These are phyloP conservation scores for Ceratonia siliqua DNA, from an alignment of 306 rosid genomes.

Conservation along the genomic window DNA sequence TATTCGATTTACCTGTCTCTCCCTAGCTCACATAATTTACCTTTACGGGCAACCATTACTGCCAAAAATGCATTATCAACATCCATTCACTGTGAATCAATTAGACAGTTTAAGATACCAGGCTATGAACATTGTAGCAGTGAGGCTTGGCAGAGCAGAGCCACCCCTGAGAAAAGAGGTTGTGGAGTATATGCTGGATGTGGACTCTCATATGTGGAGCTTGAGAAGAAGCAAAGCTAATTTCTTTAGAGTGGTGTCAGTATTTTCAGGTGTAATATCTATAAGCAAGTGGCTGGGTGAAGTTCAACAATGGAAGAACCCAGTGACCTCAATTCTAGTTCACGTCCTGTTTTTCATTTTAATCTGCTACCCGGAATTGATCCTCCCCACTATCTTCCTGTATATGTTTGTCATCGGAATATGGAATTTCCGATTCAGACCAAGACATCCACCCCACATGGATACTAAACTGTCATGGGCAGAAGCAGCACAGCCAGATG, in stretches of 20 bases:
- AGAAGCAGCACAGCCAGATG: conserved; percentile 59
- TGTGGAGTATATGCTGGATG: conserved; percentile 71
- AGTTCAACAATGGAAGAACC: conserved; percentile 62
- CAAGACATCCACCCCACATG: conserved; percentile 61
- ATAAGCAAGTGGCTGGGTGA: conserved; percentile 60
- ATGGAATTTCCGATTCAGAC: conserved; percentile 55
- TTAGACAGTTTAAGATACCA: conserved; percentile 58
- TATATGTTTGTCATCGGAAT: conserved; percentile 69
- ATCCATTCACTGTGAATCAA: conserved; percentile 67
- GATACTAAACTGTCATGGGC: conserved; percentile 69
- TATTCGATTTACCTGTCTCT: conserved; percentile 60
- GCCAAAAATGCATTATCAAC: conserved; percentile 73
- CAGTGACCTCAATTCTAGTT: conserved; percentile 52
- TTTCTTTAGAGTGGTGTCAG: conserved; percentile 56
- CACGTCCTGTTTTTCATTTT: conserved; percentile 55
- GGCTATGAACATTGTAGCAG: conserved; percentile 64
- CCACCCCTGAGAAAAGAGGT: conserved; percentile 66
- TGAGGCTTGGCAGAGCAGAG: conserved; percentile 62
- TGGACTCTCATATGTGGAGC: conserved; percentile 78
- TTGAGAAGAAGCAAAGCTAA: conserved; percentile 73
- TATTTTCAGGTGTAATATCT: conserved; percentile 53
- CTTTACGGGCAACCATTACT: conserved; percentile 64
- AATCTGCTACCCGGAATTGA: conserved; percentile 60
- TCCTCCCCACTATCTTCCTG: conserved; percentile 60
- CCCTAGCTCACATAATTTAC: conserved; percentile 56